These are phyloP conservation scores for Hibiscus syriacus DNA, from an alignment of 345 rosid species.

Conservation along the genomic window DNA sequence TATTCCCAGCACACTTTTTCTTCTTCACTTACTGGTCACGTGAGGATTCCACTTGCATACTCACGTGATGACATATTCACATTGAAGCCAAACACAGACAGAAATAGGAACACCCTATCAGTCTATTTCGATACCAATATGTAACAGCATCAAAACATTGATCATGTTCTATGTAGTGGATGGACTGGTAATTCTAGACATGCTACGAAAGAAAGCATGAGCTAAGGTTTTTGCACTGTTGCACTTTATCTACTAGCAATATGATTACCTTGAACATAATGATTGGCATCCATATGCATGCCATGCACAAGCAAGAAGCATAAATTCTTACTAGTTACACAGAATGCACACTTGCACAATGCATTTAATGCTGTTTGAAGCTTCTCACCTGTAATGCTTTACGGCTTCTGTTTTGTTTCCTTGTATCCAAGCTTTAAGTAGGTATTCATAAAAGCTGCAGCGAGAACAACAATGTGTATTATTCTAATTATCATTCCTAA, in stretches of 20 bases:
- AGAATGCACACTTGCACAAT: not conserved
- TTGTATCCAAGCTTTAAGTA: constrained; percentile 97
- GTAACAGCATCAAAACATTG: not conserved
- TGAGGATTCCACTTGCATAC: not conserved
- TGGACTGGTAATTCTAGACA: not conserved
- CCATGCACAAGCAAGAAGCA: not conserved
- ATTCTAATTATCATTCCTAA: not conserved
- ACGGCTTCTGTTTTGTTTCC: constrained; percentile 82
- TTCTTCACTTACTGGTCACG: not conserved
- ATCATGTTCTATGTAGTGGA: not conserved
- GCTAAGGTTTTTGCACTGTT: not conserved
- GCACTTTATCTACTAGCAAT: not conserved
- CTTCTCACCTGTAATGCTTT: constrained; percentile 60
- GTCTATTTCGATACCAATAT: not conserved
- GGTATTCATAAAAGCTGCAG: constrained; percentile 87
- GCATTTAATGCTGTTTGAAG: not conserved
- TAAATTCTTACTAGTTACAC: not conserved
- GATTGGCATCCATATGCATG: not conserved
- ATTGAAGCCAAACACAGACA: not conserved
- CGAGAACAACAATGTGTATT: not conserved
- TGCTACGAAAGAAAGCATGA: not conserved
- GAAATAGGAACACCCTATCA: not conserved
- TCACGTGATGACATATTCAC: not conserved
- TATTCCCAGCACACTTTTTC: not conserved
- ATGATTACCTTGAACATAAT: not conserved